phyloP scores from a whole-genome alignment of 805 yeast species.

The Yamadazyma philogaea region DNA sequence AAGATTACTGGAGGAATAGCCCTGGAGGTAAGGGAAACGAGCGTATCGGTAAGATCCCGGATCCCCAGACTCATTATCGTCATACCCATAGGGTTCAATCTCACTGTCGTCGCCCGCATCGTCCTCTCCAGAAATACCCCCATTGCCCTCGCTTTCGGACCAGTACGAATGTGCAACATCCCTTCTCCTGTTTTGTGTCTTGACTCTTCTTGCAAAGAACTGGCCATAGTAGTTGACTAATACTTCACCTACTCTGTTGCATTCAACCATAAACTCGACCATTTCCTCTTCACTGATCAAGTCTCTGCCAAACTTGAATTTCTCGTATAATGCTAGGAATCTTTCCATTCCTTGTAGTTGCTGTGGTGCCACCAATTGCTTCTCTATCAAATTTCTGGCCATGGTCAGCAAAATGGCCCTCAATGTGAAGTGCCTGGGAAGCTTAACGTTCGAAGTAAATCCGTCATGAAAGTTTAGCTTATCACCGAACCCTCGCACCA shows the following conservation, averaged over 20 bases:
- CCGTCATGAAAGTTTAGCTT: conserved; percentile 38
- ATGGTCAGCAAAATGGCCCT: conserved; percentile 41
- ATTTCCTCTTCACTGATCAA: conserved; percentile 59
- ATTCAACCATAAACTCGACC: conserved; percentile 50
- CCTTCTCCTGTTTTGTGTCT: not conserved
- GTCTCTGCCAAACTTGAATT: conserved; percentile 61
- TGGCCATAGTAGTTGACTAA: conserved; percentile 18
- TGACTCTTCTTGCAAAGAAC: conserved; percentile 12
- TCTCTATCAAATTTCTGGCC: conserved; percentile 16
- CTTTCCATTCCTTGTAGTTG: conserved; percentile 15
- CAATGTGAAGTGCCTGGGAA: conserved; percentile 41
- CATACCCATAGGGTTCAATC: no score
- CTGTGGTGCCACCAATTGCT: not conserved
- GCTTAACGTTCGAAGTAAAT: conserved; percentile 8
- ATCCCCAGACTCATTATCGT: no score
- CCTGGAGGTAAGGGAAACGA: no score
- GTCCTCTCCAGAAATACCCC: not conserved
- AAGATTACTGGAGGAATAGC: no score
- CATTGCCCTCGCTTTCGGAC: not conserved
- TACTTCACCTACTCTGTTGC: conserved; percentile 18
- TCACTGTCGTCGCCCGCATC: no score
- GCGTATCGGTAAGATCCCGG: no score
- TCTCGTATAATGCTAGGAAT: conserved; percentile 57
- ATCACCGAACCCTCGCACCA: conserved; percentile 58
- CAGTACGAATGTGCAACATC: not conserved